phyloP scores from a whole-genome alignment of 2,329 filamentous ascomycete species.

The Botrytis medusae region DNA sequence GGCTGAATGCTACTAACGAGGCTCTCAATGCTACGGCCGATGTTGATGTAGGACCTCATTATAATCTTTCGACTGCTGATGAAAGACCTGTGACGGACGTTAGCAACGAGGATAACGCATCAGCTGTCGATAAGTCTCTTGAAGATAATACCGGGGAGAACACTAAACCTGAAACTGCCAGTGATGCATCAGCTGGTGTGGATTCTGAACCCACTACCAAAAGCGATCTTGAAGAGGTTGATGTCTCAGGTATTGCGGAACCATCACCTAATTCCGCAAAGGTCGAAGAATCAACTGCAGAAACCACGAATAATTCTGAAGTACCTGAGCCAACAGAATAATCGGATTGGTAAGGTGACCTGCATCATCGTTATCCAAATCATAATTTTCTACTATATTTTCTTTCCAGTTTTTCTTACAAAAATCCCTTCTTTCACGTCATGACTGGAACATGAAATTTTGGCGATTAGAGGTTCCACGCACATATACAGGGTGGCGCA shows the following conservation, averaged over 20 bases:
- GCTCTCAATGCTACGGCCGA: not conserved
- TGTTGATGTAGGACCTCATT: not conserved
- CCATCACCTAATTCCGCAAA: not conserved
- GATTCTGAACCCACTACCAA: too few species aligned
- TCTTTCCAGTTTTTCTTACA: not conserved
- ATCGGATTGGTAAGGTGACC: not conserved
- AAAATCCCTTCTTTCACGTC: not conserved
- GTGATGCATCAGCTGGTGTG: not conserved
- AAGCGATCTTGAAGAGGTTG: not conserved
- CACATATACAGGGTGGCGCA: conserved; percentile 17
- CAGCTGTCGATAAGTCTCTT: not conserved
- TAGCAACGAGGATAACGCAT: not conserved
- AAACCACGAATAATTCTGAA: not conserved
- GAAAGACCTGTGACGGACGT: conserved; percentile 4
- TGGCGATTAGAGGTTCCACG: conserved; percentile 4
- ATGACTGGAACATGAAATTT: not conserved
- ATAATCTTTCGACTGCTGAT: not conserved
- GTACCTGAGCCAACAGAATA: not conserved
- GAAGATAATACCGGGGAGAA: not conserved
- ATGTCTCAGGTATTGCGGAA: not conserved
- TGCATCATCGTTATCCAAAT: not conserved
- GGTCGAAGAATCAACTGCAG: not conserved
- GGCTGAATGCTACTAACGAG: not conserved
- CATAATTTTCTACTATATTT: not conserved
- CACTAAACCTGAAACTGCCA: not conserved